Percentiles rank a stretch among this genome's conserved stretches.
These are phyloP conservation scores for Fraxinus floribunda DNA, from an alignment of 305 asterid genomes.

Conservation along the genomic window DNA sequence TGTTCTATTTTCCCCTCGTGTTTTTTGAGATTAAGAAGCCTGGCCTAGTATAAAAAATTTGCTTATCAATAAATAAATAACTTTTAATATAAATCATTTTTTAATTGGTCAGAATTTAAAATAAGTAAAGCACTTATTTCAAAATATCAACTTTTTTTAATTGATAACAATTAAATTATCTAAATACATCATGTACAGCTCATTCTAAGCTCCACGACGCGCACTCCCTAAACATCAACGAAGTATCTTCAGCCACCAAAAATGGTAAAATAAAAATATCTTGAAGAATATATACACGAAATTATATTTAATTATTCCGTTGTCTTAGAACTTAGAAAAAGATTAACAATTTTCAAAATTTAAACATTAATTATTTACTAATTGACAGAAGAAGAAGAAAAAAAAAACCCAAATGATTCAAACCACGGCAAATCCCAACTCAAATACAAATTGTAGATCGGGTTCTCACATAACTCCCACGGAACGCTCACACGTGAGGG, in stretches of 20 bases:
- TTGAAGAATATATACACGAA: not conserved
- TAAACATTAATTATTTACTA: slow-evolving; percentile 6
- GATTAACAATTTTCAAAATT: not conserved
- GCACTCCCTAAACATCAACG: not conserved
- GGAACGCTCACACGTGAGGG: no score
- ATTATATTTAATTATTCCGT: not conserved
- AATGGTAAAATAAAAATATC: not conserved
- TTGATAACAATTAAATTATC: no score
- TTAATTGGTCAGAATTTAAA: no score
- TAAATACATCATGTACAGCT: no score
- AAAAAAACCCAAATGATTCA: not conserved
- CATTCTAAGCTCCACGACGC: not conserved
- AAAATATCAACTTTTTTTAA: no score
- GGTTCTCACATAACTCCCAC: no score
- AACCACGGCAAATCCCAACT: not conserved
- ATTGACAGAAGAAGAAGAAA: not conserved
- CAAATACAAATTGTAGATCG: not conserved
- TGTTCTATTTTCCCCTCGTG: no score
- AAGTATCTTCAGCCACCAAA: not conserved
- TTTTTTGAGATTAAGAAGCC: no score
- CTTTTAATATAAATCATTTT: no score
- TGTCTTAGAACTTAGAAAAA: not conserved
- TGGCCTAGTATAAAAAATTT: no score
- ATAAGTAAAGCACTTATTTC: no score
- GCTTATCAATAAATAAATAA: no score